Evolutionary conservation across 768 basidiomycete genomes (phyloP), one percentile per base, ranked within the genome.

Genomic region (Boletus eberwhitei): DNA sequence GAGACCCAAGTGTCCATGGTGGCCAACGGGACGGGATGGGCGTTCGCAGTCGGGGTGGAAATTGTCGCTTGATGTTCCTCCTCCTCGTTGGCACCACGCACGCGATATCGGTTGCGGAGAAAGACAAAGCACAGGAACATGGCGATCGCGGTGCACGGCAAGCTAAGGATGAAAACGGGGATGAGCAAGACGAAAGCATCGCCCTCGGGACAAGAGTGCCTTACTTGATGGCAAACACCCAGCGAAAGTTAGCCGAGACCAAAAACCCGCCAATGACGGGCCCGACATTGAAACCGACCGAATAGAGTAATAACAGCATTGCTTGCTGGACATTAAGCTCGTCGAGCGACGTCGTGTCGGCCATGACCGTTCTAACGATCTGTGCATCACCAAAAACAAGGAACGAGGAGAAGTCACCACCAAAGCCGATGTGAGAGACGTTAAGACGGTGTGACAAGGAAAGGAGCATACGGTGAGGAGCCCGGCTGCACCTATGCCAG

Each of bases 151-250:
- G 59, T 65, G 47, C 67, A 69, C 2, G 80, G 80, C 13, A 81
- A 62, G 54, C 79, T 80, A 48, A 39, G 41, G 2, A 7, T 22
- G 42, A 26, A 35, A 41, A n/a, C 5, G 1, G 2, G 5, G 17
- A 32, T 56, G 22, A 54, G 36, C 26, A 34, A 16, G 2, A 38
- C n/a, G 1, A 56, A 26, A 29, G 2, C 6, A 51, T 34, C 22
- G 12, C 3, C 12, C 8, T 40, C 29, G 1, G 2, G 12, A 16
- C 16, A 7, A 12, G 22, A 29, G 32, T 1, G 3, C 52, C 77
- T 56, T 44, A 78, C 78, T 82, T 82, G 68, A 82, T 81, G 3
- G 74, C 80, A 54, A 81, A 82, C 16, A 82, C 74, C 81, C 79
- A 82, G 21, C 81, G 73, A 63, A 78, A 81, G 47, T 65, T 76